These are phyloP conservation scores for Leccinum colubrinum DNA, from an alignment of 1,284 basidiomycete genomes.

Conservation along the genomic window DNA sequence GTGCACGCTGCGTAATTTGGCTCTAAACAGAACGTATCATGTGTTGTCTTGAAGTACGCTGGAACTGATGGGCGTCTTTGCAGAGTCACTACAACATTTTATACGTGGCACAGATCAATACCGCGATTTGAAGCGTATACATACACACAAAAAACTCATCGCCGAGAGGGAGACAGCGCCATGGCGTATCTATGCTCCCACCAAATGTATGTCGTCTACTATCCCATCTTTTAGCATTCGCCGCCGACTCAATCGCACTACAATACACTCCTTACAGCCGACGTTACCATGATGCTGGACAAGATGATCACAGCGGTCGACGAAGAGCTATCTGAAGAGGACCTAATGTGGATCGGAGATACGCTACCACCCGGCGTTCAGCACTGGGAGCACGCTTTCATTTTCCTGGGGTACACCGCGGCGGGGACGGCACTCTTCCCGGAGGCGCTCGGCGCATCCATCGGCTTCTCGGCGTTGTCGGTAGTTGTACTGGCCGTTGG, in stretches of 20 bases:
- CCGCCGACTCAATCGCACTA: background rate
- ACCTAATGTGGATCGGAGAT: too few species aligned
- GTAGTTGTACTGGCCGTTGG: background rate
- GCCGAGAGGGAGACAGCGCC: constrained; percentile 13
- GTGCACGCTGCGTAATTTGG: background rate
- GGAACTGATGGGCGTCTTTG: constrained; percentile 2
- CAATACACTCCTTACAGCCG: constrained; percentile 8
- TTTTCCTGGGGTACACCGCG: too few species aligned
- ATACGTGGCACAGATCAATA: constrained; percentile 9
- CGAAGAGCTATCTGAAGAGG: constrained; percentile 16
- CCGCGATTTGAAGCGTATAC: constrained; percentile 17
- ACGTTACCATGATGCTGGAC: constrained; percentile 8
- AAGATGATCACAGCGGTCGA: constrained; percentile 9
- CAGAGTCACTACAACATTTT: background rate
- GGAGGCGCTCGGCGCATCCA: too few species aligned
- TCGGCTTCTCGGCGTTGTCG: background rate
- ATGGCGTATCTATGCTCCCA: constrained; percentile 22
- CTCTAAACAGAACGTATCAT: background rate
- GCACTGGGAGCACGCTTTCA: background rate
- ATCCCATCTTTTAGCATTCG: background rate
- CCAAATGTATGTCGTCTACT: constrained; percentile 7
- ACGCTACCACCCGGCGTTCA: too few species aligned
- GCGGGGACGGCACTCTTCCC: too few species aligned
- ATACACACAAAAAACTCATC: constrained; percentile 16
- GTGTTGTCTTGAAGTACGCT: background rate